phyloP scores from a whole-genome alignment of 2,329 filamentous ascomycete genomes.

The Aspergillus glaucus region DNA sequence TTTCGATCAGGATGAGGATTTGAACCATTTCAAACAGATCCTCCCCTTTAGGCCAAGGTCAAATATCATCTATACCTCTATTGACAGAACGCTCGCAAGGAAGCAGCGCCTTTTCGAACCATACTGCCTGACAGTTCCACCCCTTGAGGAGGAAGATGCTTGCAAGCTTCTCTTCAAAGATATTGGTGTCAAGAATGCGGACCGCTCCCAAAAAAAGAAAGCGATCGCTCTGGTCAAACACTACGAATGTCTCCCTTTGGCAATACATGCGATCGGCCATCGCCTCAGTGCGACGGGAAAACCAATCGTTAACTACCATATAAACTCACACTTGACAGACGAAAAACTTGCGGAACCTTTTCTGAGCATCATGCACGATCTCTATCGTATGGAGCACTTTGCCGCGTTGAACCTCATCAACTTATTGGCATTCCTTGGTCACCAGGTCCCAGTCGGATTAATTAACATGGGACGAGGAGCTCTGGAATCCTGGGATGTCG shows the following conservation, averaged over 20 bases:
- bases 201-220: conserved; percentile 49
- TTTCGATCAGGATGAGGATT: conserved; percentile 51
- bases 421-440: conserved; percentile 59
- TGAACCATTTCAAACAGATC: conserved; percentile 49
- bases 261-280: conserved; percentile 61
- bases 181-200: conserved; percentile 53
- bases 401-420: conserved; percentile 61
- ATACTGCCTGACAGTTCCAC: conserved; percentile 51
- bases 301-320: conserved; percentile 53
- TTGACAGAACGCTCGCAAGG: conserved; percentile 53
- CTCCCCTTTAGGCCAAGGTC: conserved; percentile 60
- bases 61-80: conserved; percentile 63
- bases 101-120: conserved; percentile 55
- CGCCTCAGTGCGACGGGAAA: conserved; percentile 56
- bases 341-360: conserved; percentile 48
- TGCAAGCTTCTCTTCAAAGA: conserved; percentile 57
- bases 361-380: conserved; percentile 43
- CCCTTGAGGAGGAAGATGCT: conserved; percentile 52
- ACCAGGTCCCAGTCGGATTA: conserved; percentile 61
- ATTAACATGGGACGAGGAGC: conserved; percentile 47
- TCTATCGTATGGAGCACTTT: conserved; percentile 33
- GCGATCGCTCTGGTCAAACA: conserved; percentile 58
- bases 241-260: conserved; percentile 60
- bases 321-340: conserved; percentile 52
- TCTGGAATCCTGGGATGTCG: conserved; percentile 27